Conservation (phyloP, 2,329 filamentous ascomycete species). For the Colletotrichum spinosum region DNA sequence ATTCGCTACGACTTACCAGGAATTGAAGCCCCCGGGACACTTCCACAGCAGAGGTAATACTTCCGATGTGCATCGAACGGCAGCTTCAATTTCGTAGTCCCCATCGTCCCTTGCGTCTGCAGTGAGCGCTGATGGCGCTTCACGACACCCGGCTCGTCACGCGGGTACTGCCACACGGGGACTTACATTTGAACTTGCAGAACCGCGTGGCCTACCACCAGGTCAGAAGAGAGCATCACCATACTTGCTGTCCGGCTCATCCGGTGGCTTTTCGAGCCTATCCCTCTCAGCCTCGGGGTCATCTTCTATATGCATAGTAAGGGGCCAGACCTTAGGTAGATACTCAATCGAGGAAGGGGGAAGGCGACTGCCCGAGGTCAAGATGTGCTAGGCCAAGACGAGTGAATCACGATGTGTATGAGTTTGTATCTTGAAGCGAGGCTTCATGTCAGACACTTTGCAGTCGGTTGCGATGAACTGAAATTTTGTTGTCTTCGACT, state of each 20-base stretch:
- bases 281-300: neutral
- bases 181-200: conserved; percentile 17
- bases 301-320: conserved; percentile 7
- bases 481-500: conserved; percentile 2
- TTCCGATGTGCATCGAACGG: conserved; percentile 4
- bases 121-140: conserved; percentile 17
- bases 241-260: conserved; percentile 15
- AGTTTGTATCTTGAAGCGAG: conserved; percentile 14
- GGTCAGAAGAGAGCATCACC: conserved; percentile 5
- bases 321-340: conserved; percentile 2
- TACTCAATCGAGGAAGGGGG: neutral
- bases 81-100: neutral
- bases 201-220: neutral
- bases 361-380: conserved; percentile 7
- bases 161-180: conserved; percentile 15
- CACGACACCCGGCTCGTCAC: conserved; percentile 7
- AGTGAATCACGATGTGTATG: conserved; percentile 7
- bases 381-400: neutral
- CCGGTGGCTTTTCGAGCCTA: neutral
- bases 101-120: neutral
- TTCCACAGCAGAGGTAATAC: neutral
- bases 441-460: neutral
- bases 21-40: neutral
- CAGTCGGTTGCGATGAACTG: conserved; percentile 16
- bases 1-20: neutral